phyloP scores from a whole-genome alignment of 2,329 filamentous ascomycete species.

The Neofusicoccum cordaticola region DNA sequence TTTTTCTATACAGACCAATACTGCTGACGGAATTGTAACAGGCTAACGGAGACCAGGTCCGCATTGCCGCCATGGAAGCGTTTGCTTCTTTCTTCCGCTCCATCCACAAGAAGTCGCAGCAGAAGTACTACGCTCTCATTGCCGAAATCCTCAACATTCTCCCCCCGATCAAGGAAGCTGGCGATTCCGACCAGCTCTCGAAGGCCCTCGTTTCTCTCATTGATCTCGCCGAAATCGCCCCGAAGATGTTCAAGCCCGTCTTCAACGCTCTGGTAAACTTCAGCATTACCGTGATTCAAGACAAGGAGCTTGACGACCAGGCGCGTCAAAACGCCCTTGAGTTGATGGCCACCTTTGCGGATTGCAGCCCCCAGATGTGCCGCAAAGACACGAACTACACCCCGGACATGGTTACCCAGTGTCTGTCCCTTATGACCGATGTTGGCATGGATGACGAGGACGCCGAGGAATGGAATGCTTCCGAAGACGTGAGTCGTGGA shows the following conservation, averaged over 20 bases:
- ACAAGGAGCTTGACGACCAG: slow-evolving; percentile 89
- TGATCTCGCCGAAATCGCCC: slow-evolving; percentile 88
- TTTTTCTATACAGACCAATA: slow-evolving; percentile 11
- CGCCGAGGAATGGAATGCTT: slow-evolving; percentile 86
- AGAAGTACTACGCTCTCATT: slow-evolving; percentile 82
- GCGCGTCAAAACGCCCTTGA: slow-evolving; percentile 93
- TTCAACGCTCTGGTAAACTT: slow-evolving; percentile 93
- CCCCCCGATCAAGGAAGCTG: slow-evolving; percentile 85
- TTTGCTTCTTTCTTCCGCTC: slow-evolving; percentile 95
- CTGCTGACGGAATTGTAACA: neutral
- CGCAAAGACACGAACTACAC: slow-evolving; percentile 91
- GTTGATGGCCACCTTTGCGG: slow-evolving; percentile 96
- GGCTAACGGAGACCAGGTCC: slow-evolving; percentile 57
- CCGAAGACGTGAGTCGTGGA: slow-evolving; percentile 71
- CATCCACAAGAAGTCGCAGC: slow-evolving; percentile 80
- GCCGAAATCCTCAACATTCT: slow-evolving; percentile 92
- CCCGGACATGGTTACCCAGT: slow-evolving; percentile 96
- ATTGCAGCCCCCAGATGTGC: slow-evolving; percentile 91
- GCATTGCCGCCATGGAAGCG: slow-evolving; percentile 91
- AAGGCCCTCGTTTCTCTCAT: slow-evolving; percentile 88
- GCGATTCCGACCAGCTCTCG: slow-evolving; percentile 86
- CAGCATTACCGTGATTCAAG: slow-evolving; percentile 87
- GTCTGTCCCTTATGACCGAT: slow-evolving; percentile 96
- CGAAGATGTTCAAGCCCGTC: slow-evolving; percentile 95
- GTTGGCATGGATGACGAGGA: slow-evolving; percentile 93